Conservation (phyloP, 2,329 filamentous ascomycete species). For the Colletotrichum gigasporum region DNA sequence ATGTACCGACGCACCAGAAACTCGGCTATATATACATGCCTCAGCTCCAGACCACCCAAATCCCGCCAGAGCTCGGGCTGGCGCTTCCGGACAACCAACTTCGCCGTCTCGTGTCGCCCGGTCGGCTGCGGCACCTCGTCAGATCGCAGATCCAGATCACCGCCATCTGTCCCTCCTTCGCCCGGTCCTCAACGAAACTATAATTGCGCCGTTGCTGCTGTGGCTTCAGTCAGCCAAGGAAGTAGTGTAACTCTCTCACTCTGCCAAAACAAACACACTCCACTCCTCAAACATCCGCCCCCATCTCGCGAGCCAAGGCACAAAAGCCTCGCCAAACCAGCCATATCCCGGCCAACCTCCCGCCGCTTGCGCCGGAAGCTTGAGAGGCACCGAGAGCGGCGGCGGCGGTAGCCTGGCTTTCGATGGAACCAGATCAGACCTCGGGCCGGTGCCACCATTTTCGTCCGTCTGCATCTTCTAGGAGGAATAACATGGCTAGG, state of each 20-base stretch:
- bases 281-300: conserved; percentile 1
- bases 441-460: background rate
- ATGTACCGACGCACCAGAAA: background rate
- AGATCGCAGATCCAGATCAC: conserved; percentile 7
- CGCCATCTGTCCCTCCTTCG: background rate
- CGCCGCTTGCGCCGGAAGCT: conserved; percentile 4
- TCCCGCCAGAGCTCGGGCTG: background rate
- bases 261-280: conserved; percentile 15
- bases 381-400: conserved; percentile 19
- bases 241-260: background rate
- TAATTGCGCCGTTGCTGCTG: no score
- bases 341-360: conserved; percentile 13
- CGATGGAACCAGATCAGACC: background rate
- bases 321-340: background rate
- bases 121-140: background rate
- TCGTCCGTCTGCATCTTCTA: background rate
- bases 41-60: background rate
- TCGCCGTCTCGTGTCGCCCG: no score
- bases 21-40: background rate
- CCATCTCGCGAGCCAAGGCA: conserved; percentile 1
- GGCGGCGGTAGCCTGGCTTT: background rate
- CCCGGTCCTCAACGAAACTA: no score
- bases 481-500: no score
- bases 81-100: no score
- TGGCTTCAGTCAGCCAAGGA: no score